Conservation (phyloP, 495 filamentous ascomycete species). For the Aspergillus taichungensis region DNA sequence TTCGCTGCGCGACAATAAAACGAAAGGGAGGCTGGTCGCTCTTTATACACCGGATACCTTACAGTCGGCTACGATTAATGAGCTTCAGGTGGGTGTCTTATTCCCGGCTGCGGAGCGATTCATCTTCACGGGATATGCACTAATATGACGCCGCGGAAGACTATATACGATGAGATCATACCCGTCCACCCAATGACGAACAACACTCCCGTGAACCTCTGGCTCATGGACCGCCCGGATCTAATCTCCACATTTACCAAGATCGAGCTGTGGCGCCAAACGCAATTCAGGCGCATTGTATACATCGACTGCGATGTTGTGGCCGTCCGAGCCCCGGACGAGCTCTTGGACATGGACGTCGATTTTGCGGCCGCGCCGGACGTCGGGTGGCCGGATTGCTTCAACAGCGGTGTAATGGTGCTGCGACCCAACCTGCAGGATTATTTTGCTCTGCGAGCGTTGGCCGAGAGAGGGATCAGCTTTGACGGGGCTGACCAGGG, state of each 20-base stretch:
- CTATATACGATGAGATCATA: slow-evolving; percentile 81
- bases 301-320: slow-evolving; percentile 92
- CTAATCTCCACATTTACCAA: slow-evolving; percentile 91
- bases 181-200: slow-evolving; percentile 73
- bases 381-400: slow-evolving; percentile 96
- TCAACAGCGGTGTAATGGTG: slow-evolving; percentile 95
- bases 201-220: slow-evolving; percentile 68
- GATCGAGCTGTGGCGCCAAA: slow-evolving; percentile 87
- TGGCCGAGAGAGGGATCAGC: slow-evolving; percentile 78
- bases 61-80: slow-evolving; percentile 58
- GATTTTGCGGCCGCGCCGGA: slow-evolving; percentile 88
- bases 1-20: slow-evolving; percentile 86
- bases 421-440: slow-evolving; percentile 79
- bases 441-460: slow-evolving; percentile 71
- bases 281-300: slow-evolving; percentile 80
- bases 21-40: slow-evolving; percentile 75
- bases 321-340: slow-evolving; percentile 78
- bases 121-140: slow-evolving; percentile 7
- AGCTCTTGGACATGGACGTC: slow-evolving; percentile 70
- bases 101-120: neutral
- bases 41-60: slow-evolving; percentile 73
- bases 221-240: slow-evolving; percentile 85
- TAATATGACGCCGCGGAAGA: slow-evolving; percentile 36
- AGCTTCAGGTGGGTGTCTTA: slow-evolving; percentile 57
- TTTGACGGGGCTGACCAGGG: slow-evolving; percentile 98